Base-by-base conservation (phyloP, 1,284 basidiomycete species). In the Rhodotorula sp. region DNA sequence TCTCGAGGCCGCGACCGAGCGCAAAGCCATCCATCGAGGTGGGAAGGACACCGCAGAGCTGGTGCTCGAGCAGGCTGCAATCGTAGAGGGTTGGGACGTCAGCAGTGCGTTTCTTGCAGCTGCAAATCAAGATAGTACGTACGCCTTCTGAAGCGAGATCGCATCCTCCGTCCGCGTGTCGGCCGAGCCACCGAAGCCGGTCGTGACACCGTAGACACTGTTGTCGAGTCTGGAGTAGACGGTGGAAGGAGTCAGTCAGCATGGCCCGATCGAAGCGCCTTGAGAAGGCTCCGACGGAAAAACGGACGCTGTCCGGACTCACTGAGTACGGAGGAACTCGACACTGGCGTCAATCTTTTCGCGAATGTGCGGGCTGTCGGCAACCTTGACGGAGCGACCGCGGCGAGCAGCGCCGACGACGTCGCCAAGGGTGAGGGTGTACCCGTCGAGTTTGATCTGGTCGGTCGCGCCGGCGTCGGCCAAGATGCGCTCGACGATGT, bases 171-270 rank as follows among this genome's bases (percentile, higher is more conserved):
- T 91, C 49, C 90, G 85, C 6, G 89, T 91, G 78, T 87, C 86
- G 12, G 87, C 87, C 78, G 53, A 58, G n/a, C 87, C 88, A 75
- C 90, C 90, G 77, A 90, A 92, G 60, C 91, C 91, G 24, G 91
- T 91, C 55, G 88, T 88, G 46, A 91, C 88, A 49, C 91, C 91
- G 75, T 91, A 93, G 55, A 93, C 84, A 75, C 88, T 89, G 68
- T 86, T 84, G 29, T 87, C 86, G 29, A 74, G 70, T 30, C 65
- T 65, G 53, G 17, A 4, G 26, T 26, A 29, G 22, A 24, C n/a
- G 46, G 42, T 44, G 44, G 15, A 29, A 53, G 30, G 44, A 37
- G 29, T 42, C 45, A 58, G 56, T 22, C 45, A 60, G 64, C 56
- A 55, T n/a, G 10, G 42, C 0, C 20, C 33, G 55, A 3, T 24